Conservation (phyloP, 163 green algal species). For the Chlamydomonas reinhardtii region DNA sequence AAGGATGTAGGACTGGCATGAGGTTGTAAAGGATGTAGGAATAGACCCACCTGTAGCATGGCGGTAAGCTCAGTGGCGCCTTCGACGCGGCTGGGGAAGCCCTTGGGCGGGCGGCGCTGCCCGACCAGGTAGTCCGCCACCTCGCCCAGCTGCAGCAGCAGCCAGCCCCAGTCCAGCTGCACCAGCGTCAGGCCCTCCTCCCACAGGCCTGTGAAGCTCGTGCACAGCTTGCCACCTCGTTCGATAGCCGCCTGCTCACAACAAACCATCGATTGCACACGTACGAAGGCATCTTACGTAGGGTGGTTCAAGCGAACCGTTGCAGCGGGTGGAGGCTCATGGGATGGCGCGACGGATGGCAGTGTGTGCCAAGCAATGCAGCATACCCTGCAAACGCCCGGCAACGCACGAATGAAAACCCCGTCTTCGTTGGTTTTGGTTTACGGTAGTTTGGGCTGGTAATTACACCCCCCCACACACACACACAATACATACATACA, state of each 20-base stretch:
- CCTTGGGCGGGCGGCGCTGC: neutral
- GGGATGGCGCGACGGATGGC: too few relatives aligned
- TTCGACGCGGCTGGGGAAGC: neutral
- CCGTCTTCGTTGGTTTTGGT: too few relatives aligned
- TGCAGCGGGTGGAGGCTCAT: too few relatives aligned
- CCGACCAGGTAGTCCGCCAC: neutral
- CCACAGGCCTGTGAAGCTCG: neutral
- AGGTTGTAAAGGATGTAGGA: too few relatives aligned
- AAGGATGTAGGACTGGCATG: too few relatives aligned
- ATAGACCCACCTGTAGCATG: neutral
- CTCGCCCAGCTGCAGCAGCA: slow-evolving; percentile 3
- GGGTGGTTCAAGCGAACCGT: too few relatives aligned
- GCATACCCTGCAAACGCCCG: neutral
- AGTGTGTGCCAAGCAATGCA: neutral
- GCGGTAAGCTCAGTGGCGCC: neutral
- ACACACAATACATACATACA: neutral
- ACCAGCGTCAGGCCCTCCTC: neutral
- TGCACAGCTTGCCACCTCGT: neutral
- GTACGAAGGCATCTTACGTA: too few relatives aligned
- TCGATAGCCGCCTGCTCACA: neutral
- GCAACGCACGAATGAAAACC: neutral
- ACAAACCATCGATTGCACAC: neutral
- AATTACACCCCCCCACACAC: too few relatives aligned
- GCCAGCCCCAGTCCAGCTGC: neutral
- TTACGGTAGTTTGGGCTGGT: too few relatives aligned